A percentile compares a stretch with the other conserved stretches of the same genome.
phyloP scores from a whole-genome alignment of 495 filamentous ascomycete genomes.

The Neurospora hispaniola region DNA sequence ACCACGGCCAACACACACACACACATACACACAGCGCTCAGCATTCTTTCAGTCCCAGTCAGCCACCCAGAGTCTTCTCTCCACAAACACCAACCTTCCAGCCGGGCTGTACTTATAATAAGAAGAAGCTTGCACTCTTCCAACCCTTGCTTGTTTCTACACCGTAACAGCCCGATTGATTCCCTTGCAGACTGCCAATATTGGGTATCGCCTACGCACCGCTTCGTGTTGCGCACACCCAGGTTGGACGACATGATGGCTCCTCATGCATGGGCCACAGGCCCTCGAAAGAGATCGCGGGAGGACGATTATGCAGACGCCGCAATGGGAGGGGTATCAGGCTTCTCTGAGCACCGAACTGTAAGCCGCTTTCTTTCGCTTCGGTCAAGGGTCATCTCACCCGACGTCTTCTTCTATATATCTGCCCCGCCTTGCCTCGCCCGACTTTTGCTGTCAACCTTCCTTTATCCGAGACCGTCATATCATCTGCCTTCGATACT shows the following conservation, averaged over 20 bases:
- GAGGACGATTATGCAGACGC: constrained; percentile 25
- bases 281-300: constrained; percentile 19
- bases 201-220: not conserved
- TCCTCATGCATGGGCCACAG: constrained; percentile 13
- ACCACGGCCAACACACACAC: not conserved
- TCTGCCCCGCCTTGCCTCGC: not conserved
- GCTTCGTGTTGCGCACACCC: not conserved
- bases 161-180: not conserved
- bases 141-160: not conserved
- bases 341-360: constrained; percentile 39
- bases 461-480: not conserved
- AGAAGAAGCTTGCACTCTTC: not conserved
- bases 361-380: constrained; percentile 20
- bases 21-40: not conserved
- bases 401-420: not conserved
- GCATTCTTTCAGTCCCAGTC: not conserved
- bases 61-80: not conserved
- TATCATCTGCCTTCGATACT: not conserved
- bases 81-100: not conserved
- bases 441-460: not conserved
- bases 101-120: not conserved
- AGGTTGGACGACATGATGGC: constrained; percentile 6
- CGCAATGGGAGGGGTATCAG: constrained; percentile 16
- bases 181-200: not conserved
- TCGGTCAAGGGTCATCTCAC: not conserved